These are phyloP conservation scores for Nicotiana tabacum DNA, from an alignment of 257 asterid species.

Conservation along the genomic window DNA sequence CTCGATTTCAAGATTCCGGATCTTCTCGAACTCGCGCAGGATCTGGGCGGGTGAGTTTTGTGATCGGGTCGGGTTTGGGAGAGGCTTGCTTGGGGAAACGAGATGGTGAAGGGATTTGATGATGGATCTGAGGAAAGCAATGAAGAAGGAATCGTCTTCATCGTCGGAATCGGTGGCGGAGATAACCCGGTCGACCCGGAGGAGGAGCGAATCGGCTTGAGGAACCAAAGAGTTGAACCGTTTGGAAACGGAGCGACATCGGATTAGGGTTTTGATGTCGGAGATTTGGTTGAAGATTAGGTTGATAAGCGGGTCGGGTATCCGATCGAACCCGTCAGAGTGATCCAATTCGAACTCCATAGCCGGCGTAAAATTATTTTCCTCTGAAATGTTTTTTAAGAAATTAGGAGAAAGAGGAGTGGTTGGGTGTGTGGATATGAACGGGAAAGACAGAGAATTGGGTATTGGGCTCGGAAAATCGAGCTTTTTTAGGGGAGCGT, in stretches of 20 bases:
- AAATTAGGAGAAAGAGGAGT: not conserved
- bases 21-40: conserved; percentile 41
- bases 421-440: not conserved
- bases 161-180: conserved; percentile 31
- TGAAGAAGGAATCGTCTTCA: conserved; percentile 32
- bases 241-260: conserved; percentile 47
- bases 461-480: not conserved
- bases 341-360: conserved; percentile 18
- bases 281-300: conserved; percentile 49
- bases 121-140: conserved; percentile 35
- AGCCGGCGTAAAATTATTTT: not conserved
- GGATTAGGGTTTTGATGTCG: conserved; percentile 54
- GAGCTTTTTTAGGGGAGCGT: not conserved
- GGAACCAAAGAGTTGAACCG: conserved; percentile 54
- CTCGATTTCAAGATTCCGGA: conserved; percentile 41
- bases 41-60: conserved; percentile 53
- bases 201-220: conserved; percentile 55
- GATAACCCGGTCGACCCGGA: conserved; percentile 62
- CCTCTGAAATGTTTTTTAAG: not conserved
- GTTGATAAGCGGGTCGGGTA: conserved; percentile 61
- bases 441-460: not conserved
- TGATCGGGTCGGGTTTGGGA: conserved; percentile 9
- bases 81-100: conserved; percentile 21
- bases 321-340: conserved; percentile 40
- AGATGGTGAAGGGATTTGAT: conserved; percentile 33